Evolutionary conservation across 176 grass and related monocot genomes (phyloP).

Genomic region (Hyparrhenia diplandra): DNA sequence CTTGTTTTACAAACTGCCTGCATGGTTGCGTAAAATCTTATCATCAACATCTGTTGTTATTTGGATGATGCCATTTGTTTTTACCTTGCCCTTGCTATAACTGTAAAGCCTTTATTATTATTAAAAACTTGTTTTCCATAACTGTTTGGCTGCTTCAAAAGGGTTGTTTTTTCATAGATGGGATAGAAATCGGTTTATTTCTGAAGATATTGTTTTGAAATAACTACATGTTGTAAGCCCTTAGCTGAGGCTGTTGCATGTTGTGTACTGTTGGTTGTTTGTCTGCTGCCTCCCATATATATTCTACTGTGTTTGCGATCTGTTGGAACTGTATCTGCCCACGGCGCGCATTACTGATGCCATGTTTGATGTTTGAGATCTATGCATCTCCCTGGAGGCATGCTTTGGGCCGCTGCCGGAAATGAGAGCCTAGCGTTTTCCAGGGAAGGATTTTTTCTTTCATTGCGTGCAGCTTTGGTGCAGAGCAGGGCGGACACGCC

Average conservation of each 20-base stretch:
- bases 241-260: no score
- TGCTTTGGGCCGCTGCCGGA: background rate
- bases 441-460: background rate
- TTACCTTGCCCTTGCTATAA: background rate
- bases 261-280: background rate
- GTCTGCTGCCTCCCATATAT: background rate
- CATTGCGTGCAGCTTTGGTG: background rate
- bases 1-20: background rate
- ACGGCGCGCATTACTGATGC: background rate
- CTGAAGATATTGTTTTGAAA: background rate
- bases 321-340: background rate
- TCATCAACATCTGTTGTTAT: background rate
- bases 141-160: background rate
- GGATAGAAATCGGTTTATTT: background rate
- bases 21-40: background rate
- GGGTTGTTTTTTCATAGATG: background rate
- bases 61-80: background rate
- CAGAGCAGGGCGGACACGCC: background rate
- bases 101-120: background rate
- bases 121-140: background rate
- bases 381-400: background rate
- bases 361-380: background rate
- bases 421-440: background rate
- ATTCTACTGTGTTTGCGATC: background rate
- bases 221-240: background rate